Conservation (phyloP, 1,284 basidiomycete genomes). For the Exobasidium cylindrosporum region DNA sequence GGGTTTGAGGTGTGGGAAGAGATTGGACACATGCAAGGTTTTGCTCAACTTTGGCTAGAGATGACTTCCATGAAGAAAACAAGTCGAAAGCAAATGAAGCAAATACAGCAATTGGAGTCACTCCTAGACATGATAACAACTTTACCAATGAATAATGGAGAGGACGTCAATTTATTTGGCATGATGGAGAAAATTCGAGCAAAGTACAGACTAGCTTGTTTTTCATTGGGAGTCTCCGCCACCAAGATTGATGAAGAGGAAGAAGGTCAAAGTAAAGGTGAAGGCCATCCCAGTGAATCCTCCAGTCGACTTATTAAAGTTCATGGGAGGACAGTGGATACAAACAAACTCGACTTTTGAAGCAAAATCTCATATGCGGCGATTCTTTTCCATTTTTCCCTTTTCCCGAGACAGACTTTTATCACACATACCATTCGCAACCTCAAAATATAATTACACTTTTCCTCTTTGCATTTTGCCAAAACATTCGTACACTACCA, state of each 20-base stretch:
- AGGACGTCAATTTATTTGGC: conserved; percentile 65
- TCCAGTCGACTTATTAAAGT: no score
- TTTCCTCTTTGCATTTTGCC: background rate
- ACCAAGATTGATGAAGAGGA: background rate
- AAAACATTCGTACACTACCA: background rate
- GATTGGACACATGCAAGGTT: conserved; percentile 85
- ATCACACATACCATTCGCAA: background rate
- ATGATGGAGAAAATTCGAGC: conserved; percentile 81
- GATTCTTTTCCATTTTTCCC: no score
- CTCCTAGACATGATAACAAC: conserved; percentile 66
- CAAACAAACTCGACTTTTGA: conserved; percentile 8
- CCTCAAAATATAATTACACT: background rate
- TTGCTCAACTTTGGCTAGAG: conserved; percentile 68
- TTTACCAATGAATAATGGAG: conserved; percentile 64
- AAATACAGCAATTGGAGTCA: conserved; percentile 64
- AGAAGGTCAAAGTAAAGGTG: background rate
- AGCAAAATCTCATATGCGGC: no score
- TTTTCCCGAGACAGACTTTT: no score
- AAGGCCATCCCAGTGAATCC: no score
- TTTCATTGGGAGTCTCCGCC: conserved; percentile 73
- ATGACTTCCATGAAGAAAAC: background rate
- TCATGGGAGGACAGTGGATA: conserved; percentile 5
- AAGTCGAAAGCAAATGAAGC: conserved; percentile 57
- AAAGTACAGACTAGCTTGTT: conserved; percentile 79
- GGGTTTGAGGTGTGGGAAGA: conserved; percentile 97